phyloP scores from a whole-genome alignment of 179 eudicot genomes.

The Silene noctiflora region DNA sequence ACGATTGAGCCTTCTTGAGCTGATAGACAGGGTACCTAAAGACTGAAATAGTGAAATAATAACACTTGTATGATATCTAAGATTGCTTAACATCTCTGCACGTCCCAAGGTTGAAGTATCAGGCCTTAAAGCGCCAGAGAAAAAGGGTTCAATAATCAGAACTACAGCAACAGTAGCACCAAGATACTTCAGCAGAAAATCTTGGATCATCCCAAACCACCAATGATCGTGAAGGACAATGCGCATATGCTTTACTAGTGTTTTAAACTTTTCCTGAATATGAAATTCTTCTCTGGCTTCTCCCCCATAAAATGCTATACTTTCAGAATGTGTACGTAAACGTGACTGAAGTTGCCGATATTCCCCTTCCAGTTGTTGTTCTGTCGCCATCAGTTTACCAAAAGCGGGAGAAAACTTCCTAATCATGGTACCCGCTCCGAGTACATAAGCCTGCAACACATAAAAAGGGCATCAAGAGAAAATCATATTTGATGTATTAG shows the following conservation, averaged over 20 bases:
- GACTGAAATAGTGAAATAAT: conserved; percentile 92
- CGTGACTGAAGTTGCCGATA: conserved; percentile 96
- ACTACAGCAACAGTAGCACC: conserved; percentile 98
- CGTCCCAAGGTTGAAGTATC: conserved; percentile 92
- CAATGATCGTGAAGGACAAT: conserved; percentile 89
- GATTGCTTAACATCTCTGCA: conserved; percentile 98
- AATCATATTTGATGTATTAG: conserved; percentile 2
- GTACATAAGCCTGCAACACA: conserved; percentile 74
- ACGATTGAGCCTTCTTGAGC: conserved; percentile 94
- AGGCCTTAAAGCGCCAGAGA: conserved; percentile 85
- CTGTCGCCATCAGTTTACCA: conserved; percentile 87
- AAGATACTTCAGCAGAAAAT: conserved; percentile 90
- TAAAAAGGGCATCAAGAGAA: conserved; percentile 16
- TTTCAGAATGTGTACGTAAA: conserved; percentile 93
- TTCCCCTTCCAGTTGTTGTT: conserved; percentile 97
- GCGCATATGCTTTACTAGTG: conserved; percentile 75
- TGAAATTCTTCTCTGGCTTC: conserved; percentile 88
- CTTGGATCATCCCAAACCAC: conserved; percentile 99
- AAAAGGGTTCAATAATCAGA: conserved; percentile 94
- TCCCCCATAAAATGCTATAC: conserved; percentile 95
- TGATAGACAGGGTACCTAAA: conserved; percentile 86
- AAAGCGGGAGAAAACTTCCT: conserved; percentile 95
- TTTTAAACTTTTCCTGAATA: conserved; percentile 79
- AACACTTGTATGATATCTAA: conserved; percentile 97
- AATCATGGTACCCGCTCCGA: conserved; percentile 88